phyloP scores from a whole-genome alignment of 768 basidiomycete genomes.

The Leccinellum rugosiceps region DNA sequence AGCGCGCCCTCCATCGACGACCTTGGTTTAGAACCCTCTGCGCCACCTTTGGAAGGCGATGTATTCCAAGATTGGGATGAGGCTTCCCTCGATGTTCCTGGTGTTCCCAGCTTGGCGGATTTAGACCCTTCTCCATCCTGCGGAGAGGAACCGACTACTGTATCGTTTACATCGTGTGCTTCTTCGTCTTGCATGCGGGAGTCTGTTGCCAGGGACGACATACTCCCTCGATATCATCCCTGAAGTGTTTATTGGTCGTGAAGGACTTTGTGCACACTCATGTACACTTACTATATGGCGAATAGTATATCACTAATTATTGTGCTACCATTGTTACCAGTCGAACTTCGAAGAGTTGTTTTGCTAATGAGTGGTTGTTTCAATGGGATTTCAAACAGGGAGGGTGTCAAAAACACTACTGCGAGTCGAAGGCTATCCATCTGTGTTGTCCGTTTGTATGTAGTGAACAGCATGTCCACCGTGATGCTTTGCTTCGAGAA shows the following conservation, averaged over 20 bases:
- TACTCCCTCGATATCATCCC: constrained; percentile 30
- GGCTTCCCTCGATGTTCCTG: constrained; percentile 2
- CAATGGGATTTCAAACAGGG: too few species aligned
- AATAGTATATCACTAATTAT: constrained; percentile 20
- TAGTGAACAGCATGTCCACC: constrained; percentile 78
- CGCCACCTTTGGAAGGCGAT: constrained; percentile 34
- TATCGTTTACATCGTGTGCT: background rate
- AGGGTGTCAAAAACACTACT: too few species aligned
- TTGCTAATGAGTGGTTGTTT: too few species aligned
- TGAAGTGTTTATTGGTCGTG: constrained; percentile 11
- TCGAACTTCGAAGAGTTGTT: background rate
- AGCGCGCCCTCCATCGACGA: constrained; percentile 33
- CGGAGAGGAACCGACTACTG: background rate
- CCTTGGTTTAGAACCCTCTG: constrained; percentile 43
- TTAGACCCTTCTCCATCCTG: background rate
- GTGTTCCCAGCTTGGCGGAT: constrained; percentile 1
- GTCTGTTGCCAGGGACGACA: constrained; percentile 11
- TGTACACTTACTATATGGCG: constrained; percentile 26
- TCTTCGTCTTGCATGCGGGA: constrained; percentile 4
- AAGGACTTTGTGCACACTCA: constrained; percentile 10
- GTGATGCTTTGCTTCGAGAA: constrained; percentile 63
- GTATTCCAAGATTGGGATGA: constrained; percentile 23
- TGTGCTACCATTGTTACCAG: background rate
- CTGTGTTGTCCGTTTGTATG: constrained; percentile 41
- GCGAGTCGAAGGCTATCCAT: constrained; percentile 47